A percentile compares a stretch with the other conserved stretches of the same genome.
These are phyloP conservation scores for Aspergillus sp. DNA, from an alignment of 2,329 filamentous ascomycete genomes.

Conservation along the genomic window DNA sequence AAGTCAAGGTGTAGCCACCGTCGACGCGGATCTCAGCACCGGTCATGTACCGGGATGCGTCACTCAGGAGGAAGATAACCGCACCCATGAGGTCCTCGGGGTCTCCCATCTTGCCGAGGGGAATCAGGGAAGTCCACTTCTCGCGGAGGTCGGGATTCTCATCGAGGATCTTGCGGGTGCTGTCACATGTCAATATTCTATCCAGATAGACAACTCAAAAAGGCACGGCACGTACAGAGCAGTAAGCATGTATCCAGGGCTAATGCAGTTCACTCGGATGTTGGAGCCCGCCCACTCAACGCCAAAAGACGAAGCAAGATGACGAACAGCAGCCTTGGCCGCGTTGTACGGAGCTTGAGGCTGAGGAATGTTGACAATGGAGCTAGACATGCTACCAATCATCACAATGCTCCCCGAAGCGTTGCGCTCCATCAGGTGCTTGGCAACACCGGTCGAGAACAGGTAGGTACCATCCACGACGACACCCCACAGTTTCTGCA, in stretches of 20 bases:
- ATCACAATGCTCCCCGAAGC: slow-evolving; percentile 79
- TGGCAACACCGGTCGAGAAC: slow-evolving; percentile 75
- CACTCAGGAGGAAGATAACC: slow-evolving; percentile 76
- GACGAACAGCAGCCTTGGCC: slow-evolving; percentile 84
- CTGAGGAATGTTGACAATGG: slow-evolving; percentile 92
- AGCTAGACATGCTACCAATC: slow-evolving; percentile 90
- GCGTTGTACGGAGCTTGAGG: slow-evolving; percentile 91
- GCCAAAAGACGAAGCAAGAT: slow-evolving; percentile 77
- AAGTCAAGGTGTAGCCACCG: slow-evolving; percentile 81
- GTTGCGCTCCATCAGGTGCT: slow-evolving; percentile 79
- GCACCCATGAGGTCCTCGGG: slow-evolving; percentile 92
- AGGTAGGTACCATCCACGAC: slow-evolving; percentile 91
- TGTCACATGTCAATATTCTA: slow-evolving; percentile 30
- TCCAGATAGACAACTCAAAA: background rate
- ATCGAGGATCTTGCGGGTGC: slow-evolving; percentile 87
- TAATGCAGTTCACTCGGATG: slow-evolving; percentile 93
- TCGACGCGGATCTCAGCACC: slow-evolving; percentile 75
- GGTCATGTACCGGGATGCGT: slow-evolving; percentile 67
- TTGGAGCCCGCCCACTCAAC: slow-evolving; percentile 87
- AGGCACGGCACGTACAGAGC: slow-evolving; percentile 60
- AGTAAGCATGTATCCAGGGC: slow-evolving; percentile 93
- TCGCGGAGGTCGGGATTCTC: slow-evolving; percentile 84
- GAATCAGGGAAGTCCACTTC: slow-evolving; percentile 88
- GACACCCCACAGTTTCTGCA: slow-evolving; percentile 89
- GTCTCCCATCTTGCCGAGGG: slow-evolving; percentile 85